Evolutionary conservation across 2,329 filamentous ascomycete genomes (phyloP).

Genomic region (Aspergillus sclerotialis): DNA sequence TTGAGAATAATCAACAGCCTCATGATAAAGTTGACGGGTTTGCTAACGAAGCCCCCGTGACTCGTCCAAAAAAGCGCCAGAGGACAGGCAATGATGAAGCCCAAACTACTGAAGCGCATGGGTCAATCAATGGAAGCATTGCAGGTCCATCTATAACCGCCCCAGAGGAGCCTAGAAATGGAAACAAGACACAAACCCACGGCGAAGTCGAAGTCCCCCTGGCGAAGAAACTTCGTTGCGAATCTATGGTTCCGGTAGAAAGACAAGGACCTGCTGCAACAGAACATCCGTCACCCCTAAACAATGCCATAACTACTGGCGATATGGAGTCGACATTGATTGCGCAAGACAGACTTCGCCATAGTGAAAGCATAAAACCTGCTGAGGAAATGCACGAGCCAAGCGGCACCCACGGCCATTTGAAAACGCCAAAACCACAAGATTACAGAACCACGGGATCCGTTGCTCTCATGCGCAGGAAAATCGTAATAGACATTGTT

Average conservation of each 20-base stretch:
- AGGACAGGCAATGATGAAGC: background rate
- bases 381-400: background rate
- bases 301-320: background rate
- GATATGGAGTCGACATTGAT: no score
- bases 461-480: slow-evolving; percentile 38
- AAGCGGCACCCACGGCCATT: background rate
- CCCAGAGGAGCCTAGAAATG: background rate
- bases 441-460: slow-evolving; percentile 29
- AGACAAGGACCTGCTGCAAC: background rate
- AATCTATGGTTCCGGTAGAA: background rate
- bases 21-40: background rate
- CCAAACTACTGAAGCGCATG: background rate
- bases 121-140: background rate
- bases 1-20: background rate
- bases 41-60: background rate
- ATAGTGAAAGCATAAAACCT: background rate
- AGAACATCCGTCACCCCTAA: background rate
- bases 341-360: no score
- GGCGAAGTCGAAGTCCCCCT: background rate
- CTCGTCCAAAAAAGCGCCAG: background rate
- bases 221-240: background rate
- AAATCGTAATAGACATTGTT: slow-evolving; percentile 50
- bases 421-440: background rate
- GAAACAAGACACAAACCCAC: background rate
- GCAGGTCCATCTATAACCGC: background rate